phyloP scores from a whole-genome alignment of 352 stramenopile genomes.

The Blastocystis sp. region DNA sequence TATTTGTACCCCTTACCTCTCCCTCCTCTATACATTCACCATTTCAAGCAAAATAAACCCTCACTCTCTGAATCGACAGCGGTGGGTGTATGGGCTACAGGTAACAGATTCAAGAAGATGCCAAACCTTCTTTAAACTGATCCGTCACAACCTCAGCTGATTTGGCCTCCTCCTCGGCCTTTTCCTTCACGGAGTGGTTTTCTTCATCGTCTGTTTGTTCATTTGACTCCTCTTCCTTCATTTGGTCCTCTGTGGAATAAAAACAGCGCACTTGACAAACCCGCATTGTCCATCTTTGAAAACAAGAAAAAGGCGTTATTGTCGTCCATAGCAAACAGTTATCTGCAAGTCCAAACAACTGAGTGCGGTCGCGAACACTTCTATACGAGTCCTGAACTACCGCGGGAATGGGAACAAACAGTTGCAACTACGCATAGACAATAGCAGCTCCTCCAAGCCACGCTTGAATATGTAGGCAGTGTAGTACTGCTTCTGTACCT shows the following conservation, averaged over 20 bases:
- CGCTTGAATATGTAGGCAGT: constrained; percentile 25
- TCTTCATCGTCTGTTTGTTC: not conserved
- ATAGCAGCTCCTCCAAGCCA: constrained; percentile 53
- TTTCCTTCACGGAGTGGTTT: no score
- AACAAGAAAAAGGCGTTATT: constrained; percentile 5
- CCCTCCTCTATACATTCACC: not conserved
- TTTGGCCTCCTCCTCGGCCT: no score
- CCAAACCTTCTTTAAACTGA: constrained; percentile 34
- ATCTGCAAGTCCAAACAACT: no score
- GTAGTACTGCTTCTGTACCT: not conserved
- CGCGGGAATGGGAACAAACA: no score
- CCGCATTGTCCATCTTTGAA: not conserved
- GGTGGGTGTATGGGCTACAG: constrained; percentile 57
- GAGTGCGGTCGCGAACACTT: no score
- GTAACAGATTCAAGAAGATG: not conserved
- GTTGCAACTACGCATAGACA: not conserved
- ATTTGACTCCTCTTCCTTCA: not conserved
- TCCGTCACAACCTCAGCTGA: not conserved
- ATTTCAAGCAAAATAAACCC: not conserved
- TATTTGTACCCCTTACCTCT: not conserved
- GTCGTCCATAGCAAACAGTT: not conserved
- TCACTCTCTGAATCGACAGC: constrained; percentile 7
- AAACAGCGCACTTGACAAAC: not conserved
- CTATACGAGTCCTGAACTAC: no score
- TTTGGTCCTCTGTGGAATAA: not conserved